Percentiles rank a stretch among this genome's conserved stretches.
Evolutionary conservation across 1,139 yeast species (phyloP).

Genomic region (Yamadazyma triangularis): DNA sequence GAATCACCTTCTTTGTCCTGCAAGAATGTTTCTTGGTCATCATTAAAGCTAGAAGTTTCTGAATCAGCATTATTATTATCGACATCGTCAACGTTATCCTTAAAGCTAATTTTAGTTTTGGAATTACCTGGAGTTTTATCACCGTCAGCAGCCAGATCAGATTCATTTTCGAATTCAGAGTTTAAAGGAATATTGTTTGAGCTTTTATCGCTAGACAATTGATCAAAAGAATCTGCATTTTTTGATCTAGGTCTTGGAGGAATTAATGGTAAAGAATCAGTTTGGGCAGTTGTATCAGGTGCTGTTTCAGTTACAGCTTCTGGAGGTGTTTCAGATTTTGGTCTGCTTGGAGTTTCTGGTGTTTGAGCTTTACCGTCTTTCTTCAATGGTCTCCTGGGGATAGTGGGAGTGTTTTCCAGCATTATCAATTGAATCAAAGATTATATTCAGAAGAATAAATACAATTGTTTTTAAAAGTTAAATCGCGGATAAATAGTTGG

Average conservation of each 20-base stretch:
- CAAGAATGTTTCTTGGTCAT: conserved; percentile 31
- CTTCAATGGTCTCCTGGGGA: conserved; percentile 12
- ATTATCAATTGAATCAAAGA: not conserved
- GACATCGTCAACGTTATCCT: conserved; percentile 21
- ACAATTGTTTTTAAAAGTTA: no score
- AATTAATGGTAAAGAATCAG: conserved; percentile 6
- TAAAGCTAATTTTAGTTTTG: conserved; percentile 26
- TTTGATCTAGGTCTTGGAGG: conserved; percentile 9
- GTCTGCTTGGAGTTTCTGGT: conserved; percentile 18
- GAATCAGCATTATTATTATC: conserved; percentile 14
- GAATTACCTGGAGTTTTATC: conserved; percentile 36
- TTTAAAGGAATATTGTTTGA: not conserved
- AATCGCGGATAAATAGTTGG: no score
- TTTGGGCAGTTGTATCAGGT: conserved; percentile 1
- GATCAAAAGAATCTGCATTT: conserved; percentile 3
- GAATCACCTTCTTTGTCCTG: no score
- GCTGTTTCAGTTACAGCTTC: not conserved
- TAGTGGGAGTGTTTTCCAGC: conserved; percentile 4
- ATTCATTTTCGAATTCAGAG: conserved; percentile 1
- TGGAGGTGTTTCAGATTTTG: conserved; percentile 7
- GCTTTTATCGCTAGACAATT: no score
- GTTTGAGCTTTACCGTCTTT: conserved; percentile 1
- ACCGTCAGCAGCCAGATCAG: conserved; percentile 18
- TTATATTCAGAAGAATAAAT: not conserved
- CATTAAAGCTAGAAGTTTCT: conserved; percentile 24